These are phyloP conservation scores for Phylloporus rhodoxanthus DNA, from an alignment of 768 basidiomycete genomes.

Conservation along the genomic window DNA sequence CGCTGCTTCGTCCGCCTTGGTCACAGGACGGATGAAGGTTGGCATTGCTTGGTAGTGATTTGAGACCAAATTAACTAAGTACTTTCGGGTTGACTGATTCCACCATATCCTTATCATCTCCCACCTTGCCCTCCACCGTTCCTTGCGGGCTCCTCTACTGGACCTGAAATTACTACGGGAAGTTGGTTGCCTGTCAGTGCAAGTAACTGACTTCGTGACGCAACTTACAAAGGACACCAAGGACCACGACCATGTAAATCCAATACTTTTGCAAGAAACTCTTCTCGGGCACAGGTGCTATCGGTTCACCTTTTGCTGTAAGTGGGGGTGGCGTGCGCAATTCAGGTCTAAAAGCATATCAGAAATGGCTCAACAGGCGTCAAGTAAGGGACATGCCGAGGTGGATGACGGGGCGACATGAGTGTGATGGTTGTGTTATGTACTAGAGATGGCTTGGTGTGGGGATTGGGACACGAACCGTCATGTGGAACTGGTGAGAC, in stretches of 20 bases:
- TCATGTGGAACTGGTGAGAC: conserved; percentile 62
- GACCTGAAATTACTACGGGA: conserved; percentile 26
- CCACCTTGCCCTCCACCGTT: conserved; percentile 19
- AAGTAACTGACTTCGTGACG: neutral
- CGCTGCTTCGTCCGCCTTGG: conserved; percentile 46
- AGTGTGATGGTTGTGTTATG: conserved; percentile 52
- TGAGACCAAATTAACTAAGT: no score
- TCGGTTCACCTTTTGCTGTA: conserved; percentile 58
- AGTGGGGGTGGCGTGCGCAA: conserved; percentile 64
- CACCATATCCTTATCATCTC: conserved; percentile 14
- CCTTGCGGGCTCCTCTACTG: conserved; percentile 23
- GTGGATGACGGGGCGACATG: conserved; percentile 43
- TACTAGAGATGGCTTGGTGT: conserved; percentile 27
- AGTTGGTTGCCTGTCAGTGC: neutral
- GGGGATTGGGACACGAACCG: conserved; percentile 48
- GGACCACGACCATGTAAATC: conserved; percentile 65
- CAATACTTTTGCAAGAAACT: conserved; percentile 86
- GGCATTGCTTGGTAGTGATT: conserved; percentile 26
- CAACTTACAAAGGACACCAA: conserved; percentile 55
- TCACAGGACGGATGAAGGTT: conserved; percentile 51
- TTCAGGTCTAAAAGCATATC: conserved; percentile 46
- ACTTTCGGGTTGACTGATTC: neutral
- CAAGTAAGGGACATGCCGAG: conserved; percentile 41
- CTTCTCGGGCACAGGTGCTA: conserved; percentile 61
- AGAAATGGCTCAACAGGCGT: neutral